Evolutionary conservation across 306 rosid species (phyloP).

Genomic region (Citrullus amarus): DNA sequence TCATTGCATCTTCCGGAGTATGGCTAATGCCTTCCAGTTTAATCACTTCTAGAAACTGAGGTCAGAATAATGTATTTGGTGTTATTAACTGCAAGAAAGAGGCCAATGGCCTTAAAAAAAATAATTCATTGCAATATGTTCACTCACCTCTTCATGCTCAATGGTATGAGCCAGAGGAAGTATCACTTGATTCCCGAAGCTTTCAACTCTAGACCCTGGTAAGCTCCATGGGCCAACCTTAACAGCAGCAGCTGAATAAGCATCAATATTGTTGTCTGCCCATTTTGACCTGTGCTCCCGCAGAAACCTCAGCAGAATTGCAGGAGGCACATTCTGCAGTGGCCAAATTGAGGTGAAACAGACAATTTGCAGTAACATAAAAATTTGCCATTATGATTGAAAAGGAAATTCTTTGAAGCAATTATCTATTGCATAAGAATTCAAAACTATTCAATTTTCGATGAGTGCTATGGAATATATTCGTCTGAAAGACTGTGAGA

Average conservation of each 20-base stretch:
- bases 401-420: background rate
- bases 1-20: constrained; percentile 67
- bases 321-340: constrained; percentile 90
- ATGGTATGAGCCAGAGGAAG: constrained; percentile 90
- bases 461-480: background rate
- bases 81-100: background rate
- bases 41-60: constrained; percentile 81
- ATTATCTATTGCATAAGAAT: background rate
- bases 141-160: constrained; percentile 84
- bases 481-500: background rate
- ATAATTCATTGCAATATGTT: background rate
- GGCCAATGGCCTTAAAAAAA: background rate
- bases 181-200: constrained; percentile 88
- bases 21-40: constrained; percentile 82
- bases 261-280: constrained; percentile 96
- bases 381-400: background rate
- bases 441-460: background rate
- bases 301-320: constrained; percentile 76
- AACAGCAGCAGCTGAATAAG: constrained; percentile 89
- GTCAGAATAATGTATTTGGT: background rate
- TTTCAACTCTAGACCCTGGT: constrained; percentile 79
- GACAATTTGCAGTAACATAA: constrained; percentile 2
- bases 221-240: constrained; percentile 93
- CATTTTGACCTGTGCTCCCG: constrained; percentile 97
- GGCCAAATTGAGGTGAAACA: constrained; percentile 6